Base-by-base conservation (phyloP, 2,329 filamentous ascomycete genomes). In the Calcarisporium arbuscula region DNA sequence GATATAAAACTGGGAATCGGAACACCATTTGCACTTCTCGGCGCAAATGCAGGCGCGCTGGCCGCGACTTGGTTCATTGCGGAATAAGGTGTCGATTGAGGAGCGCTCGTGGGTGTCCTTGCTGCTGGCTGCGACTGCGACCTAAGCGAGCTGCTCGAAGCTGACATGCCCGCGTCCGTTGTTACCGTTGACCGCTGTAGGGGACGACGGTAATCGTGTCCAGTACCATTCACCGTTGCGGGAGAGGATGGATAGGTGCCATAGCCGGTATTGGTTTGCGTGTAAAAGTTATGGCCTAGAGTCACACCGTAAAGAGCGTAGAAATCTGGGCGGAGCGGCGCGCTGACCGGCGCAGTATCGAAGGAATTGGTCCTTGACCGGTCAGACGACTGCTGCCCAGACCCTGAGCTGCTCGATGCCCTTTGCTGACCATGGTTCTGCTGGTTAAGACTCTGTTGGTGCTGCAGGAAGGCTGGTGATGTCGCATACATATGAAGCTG, bases 41-140 rank as follows among this genome's bases (percentile, higher is more conserved):
- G 40, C 9, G 56, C 50, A 35, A 60, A 54, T 21, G 50, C 51
- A 1, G 58, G 42, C 3, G 60, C 46, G 10, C 60, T 62, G 30
- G 59, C 59, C 16, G 62, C 47, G 26, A 61, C 43, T 45, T 62
- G 58, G 34, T 46, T 48, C 9, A 48, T 50, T 15, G 50, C 43
- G 14, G 41, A 43, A 36, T 54, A 55, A 5, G 45, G 46, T 9
- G 45, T 34, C 2, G 43, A 33, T 12, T 48, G 36, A 26, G 51
- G 40, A 36, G 50, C 39, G 47, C 62, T 20, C 46, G 56, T 42
- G 30, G 56, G 47, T 44, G 63, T 59, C 19, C 74, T 64, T 21
- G 73, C 70, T 4, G 77, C 76, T 17, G 77, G 77, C 50, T 81
- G 77, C n/a, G 77, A 81, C 50, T 82, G 77, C 18, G 77, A 82